Conservation (phyloP, 192 early-diverging fungal genomes). For the Dissophora globulifera region DNA sequence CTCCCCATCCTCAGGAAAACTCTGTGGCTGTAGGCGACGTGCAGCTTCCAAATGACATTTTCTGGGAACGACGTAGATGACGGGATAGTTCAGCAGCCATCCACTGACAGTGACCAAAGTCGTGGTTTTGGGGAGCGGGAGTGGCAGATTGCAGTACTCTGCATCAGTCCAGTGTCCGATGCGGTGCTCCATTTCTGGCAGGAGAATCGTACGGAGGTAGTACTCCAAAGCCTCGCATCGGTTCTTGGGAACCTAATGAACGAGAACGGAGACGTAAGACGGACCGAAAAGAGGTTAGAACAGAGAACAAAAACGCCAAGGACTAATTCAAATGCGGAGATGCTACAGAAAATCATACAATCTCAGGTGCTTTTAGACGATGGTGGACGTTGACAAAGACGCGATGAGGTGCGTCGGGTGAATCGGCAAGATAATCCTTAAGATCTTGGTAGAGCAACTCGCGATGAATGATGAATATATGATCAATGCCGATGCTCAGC, state of each 20-base stretch:
- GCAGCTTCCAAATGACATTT: too few species aligned
- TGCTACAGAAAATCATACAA: conserved; percentile 4
- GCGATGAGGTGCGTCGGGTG: conserved; percentile 3
- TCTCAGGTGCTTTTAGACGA: conserved; percentile 21
- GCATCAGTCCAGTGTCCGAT: conserved; percentile 19
- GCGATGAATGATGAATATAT: conserved; percentile 34
- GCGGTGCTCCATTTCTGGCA: conserved; percentile 17
- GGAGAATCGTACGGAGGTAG: conserved; percentile 14
- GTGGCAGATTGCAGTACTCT: not conserved
- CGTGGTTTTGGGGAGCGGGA: not conserved
- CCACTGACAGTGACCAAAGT: conserved; percentile 26
- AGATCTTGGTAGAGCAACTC: conserved; percentile 21
- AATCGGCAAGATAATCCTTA: conserved; percentile 24
- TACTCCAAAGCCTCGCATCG: conserved; percentile 12
- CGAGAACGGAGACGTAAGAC: too few species aligned
- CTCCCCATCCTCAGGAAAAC: not conserved
- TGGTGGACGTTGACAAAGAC: conserved; percentile 40
- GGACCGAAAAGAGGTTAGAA: too few species aligned
- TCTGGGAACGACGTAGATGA: conserved; percentile 28
- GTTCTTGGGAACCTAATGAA: conserved; percentile 40
- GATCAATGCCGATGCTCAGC: conserved; percentile 27
- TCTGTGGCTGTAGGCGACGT: not conserved
- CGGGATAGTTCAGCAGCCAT: conserved; percentile 30
- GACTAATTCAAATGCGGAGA: not conserved
- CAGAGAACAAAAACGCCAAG: conserved; percentile 2